Conservation (phyloP, 2,329 filamentous ascomycete species). For the Botrytis fabae region DNA sequence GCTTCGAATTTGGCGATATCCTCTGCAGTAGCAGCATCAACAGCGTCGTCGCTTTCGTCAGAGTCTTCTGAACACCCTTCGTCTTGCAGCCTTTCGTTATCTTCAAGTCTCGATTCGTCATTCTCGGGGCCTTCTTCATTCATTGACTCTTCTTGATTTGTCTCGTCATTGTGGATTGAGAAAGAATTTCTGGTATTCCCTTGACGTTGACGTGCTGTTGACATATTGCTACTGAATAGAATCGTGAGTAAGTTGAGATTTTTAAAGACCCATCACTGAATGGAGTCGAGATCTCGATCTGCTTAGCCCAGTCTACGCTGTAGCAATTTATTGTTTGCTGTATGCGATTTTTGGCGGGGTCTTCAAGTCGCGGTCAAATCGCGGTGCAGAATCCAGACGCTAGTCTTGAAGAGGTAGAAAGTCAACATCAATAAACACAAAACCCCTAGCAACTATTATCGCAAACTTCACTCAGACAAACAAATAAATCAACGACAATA, state of each 20-base stretch:
- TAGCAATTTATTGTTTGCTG: background rate
- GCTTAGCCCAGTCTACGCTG: background rate
- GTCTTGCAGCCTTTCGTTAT: constrained; percentile 37
- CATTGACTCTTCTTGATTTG: constrained; percentile 39
- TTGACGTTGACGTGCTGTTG: constrained; percentile 36
- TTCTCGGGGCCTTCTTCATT: constrained; percentile 42
- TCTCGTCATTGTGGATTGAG: constrained; percentile 44
- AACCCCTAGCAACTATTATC: constrained; percentile 20
- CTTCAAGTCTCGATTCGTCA: constrained; percentile 35
- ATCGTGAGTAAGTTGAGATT: constrained; percentile 19
- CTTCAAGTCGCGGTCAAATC: constrained; percentile 20
- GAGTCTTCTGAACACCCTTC: constrained; percentile 50
- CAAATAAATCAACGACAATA: constrained; percentile 8
- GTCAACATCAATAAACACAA: constrained; percentile 25
- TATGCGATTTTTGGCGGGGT: constrained; percentile 21
- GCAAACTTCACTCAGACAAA: constrained; percentile 12
- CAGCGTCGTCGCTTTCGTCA: constrained; percentile 59
- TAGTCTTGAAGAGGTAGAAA: constrained; percentile 14
- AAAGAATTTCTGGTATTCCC: constrained; percentile 40
- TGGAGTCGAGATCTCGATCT: constrained; percentile 4
- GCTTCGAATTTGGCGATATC: constrained; percentile 86
- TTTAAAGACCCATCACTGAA: constrained; percentile 6
- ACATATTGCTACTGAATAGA: constrained; percentile 31
- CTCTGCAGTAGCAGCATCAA: constrained; percentile 70
- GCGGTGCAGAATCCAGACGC: constrained; percentile 1